Conservation (phyloP, 345 rosid species). For the Eucalyptus erythrocorys region DNA sequence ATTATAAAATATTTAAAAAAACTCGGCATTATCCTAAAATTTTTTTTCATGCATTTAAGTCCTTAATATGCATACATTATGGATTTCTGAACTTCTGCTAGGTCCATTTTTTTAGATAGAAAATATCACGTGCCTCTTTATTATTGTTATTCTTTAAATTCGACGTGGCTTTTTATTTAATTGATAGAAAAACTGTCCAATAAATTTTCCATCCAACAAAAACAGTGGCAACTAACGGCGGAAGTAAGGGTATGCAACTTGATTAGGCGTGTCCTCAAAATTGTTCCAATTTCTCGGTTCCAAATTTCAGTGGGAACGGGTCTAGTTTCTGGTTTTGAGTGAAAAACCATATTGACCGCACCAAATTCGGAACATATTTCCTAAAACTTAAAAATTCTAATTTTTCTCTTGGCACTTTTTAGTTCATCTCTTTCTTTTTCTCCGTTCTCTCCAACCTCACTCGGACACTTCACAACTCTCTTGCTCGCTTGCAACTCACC, state of each 20-base stretch:
- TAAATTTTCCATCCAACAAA: background rate
- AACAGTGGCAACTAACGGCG: background rate
- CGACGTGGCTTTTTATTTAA: background rate
- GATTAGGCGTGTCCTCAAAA: background rate
- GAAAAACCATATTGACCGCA: background rate
- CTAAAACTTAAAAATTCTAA: too few species aligned
- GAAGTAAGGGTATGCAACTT: background rate
- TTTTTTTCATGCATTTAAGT: background rate
- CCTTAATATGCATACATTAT: background rate
- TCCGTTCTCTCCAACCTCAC: background rate
- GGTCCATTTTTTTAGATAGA: background rate
- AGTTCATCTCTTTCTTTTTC: background rate
- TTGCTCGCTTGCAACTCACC: too few species aligned
- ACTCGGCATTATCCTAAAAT: too few species aligned
- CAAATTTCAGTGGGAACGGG: background rate
- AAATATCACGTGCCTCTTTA: background rate
- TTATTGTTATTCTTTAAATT: too few species aligned
- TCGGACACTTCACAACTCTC: background rate
- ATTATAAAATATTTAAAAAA: too few species aligned
- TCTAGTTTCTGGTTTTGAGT: background rate
- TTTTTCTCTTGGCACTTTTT: background rate
- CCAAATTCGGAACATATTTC: too few species aligned
- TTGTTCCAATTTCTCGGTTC: rapidly evolving
- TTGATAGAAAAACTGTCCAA: background rate
- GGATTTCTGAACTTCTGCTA: background rate